A percentile compares a stretch with the other conserved stretches of the same genome.
phyloP scores from a whole-genome alignment of 2,329 filamentous ascomycete genomes.

The Pestalotiopsis fici region DNA sequence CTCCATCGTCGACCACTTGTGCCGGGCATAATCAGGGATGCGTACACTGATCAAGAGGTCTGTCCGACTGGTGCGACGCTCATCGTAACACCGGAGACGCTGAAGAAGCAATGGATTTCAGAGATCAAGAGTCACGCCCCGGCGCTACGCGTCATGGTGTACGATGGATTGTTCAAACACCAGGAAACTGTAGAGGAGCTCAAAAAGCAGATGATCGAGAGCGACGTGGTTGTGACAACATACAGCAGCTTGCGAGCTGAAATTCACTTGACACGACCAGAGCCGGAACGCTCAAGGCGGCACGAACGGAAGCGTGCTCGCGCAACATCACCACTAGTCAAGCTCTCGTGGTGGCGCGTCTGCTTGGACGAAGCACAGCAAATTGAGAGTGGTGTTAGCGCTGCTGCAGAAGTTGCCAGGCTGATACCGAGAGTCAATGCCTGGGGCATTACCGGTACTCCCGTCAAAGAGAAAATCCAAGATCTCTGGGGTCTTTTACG shows the following conservation, averaged over 20 bases:
- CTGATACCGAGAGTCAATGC: slow-evolving; percentile 81
- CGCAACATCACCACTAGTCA: slow-evolving; percentile 73
- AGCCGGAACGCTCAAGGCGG: slow-evolving; percentile 69
- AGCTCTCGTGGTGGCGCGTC: slow-evolving; percentile 86
- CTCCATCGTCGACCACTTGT: slow-evolving; percentile 51
- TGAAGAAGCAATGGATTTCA: slow-evolving; percentile 62
- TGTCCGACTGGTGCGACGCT: slow-evolving; percentile 56
- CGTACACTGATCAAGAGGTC: slow-evolving; percentile 43
- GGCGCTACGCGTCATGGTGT: slow-evolving; percentile 54
- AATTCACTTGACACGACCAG: slow-evolving; percentile 72
- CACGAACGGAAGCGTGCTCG: slow-evolving; percentile 67
- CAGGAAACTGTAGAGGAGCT: slow-evolving; percentile 38
- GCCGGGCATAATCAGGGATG: slow-evolving; percentile 29
- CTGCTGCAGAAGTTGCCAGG: slow-evolving; percentile 78
- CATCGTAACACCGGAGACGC: slow-evolving; percentile 59
- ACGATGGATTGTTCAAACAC: slow-evolving; percentile 48
- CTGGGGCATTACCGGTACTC: slow-evolving; percentile 92
- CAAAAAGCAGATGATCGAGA: slow-evolving; percentile 44
- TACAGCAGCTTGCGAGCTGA: slow-evolving; percentile 76
- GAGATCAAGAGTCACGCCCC: slow-evolving; percentile 63
- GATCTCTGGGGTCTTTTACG: slow-evolving; percentile 80
- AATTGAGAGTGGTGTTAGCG: slow-evolving; percentile 85
- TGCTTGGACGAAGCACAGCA: slow-evolving; percentile 83
- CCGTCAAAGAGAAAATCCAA: slow-evolving; percentile 74
- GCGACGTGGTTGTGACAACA: slow-evolving; percentile 65